These are phyloP conservation scores for Fraxinus excelsior DNA, from an alignment of 257 asterid species.

Conservation along the genomic window DNA sequence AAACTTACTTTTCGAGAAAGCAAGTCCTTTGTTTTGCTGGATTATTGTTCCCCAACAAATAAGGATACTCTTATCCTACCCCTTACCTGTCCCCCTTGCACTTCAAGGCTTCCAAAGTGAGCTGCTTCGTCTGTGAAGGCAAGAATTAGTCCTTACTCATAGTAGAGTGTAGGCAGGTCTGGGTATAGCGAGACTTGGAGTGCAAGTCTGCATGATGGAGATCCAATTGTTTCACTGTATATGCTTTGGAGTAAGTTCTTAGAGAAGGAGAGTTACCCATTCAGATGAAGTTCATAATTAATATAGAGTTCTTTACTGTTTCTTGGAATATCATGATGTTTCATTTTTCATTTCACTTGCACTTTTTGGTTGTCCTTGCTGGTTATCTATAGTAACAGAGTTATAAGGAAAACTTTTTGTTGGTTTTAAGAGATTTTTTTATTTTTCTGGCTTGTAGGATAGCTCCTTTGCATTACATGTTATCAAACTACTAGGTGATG, in stretches of 20 bases:
- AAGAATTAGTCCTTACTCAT: slow-evolving; percentile 6
- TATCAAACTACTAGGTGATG: neutral
- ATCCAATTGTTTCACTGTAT: neutral
- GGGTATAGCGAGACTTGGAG: neutral
- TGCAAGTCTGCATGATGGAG: neutral
- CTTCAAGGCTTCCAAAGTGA: neutral
- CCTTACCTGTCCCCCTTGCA: neutral
- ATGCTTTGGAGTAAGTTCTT: neutral
- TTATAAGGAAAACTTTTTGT: neutral
- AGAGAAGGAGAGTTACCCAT: neutral
- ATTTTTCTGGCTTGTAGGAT: neutral
- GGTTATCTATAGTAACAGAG: neutral
- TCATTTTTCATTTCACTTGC: neutral
- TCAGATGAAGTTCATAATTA: neutral
- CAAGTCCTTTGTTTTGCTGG: neutral
- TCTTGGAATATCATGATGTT: neutral
- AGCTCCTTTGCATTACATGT: neutral
- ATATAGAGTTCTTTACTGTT: neutral
- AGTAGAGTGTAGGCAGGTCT: neutral
- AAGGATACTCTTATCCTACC: neutral
- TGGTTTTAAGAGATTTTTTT: neutral
- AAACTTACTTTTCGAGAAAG: neutral
- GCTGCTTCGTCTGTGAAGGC: slow-evolving; percentile 5
- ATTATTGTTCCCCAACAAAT: neutral
- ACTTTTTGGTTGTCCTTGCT: neutral